Conservation (phyloP, 352 stramenopile genomes). For the Ophiocytium majus region DNA sequence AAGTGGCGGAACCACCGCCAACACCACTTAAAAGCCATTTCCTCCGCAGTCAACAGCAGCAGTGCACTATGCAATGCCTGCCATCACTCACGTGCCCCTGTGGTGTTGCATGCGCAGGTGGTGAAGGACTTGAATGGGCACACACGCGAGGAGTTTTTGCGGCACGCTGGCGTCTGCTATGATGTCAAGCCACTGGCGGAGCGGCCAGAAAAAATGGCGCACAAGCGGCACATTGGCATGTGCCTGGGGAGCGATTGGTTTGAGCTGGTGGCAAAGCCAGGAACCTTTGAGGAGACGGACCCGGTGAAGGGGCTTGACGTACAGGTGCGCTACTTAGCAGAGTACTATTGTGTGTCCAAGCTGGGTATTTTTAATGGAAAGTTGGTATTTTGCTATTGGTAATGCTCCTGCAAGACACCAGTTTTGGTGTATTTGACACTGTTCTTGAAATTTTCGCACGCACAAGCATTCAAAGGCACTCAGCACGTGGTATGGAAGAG, state of each 20-base stretch:
- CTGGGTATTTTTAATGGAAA: no score
- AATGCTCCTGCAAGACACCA: no score
- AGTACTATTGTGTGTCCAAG: no score
- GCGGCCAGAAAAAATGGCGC: conserved; percentile 10
- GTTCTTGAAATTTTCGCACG: no score
- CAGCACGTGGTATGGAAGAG: no score
- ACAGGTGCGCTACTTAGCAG: no score
- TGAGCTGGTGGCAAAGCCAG: conserved; percentile 28
- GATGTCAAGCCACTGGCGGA: conserved; percentile 25
- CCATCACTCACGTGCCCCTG: neutral
- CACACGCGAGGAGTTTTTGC: conserved; percentile 47
- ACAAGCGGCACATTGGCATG: conserved; percentile 47
- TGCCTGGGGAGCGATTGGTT: conserved; percentile 53
- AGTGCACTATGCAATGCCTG: neutral
- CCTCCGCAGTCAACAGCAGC: no score
- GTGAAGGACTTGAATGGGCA: conserved; percentile 20
- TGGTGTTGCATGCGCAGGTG: conserved; percentile 23
- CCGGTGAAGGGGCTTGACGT: conserved; percentile 53
- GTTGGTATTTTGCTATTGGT: no score
- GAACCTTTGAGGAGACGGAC: conserved; percentile 38
- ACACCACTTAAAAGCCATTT: no score
- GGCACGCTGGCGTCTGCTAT: conserved; percentile 32
- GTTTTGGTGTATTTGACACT: no score
- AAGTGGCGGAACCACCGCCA: no score
- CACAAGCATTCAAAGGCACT: no score